Evolutionary conservation across 306 rosid species (phyloP).

Genomic region (Sphenostylis stenocarpa): DNA sequence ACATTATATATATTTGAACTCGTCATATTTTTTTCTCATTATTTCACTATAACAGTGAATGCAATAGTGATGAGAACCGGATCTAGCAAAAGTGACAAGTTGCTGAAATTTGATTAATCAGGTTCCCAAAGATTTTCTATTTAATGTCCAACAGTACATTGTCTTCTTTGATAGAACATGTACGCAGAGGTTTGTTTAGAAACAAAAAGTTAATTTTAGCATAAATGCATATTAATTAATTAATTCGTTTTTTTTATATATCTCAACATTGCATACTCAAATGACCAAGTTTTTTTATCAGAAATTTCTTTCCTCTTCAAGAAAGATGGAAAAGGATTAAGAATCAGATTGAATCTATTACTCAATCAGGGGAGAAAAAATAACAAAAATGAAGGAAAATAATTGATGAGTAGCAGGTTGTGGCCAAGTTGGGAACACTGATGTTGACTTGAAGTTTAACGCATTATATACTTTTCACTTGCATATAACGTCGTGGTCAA

Average conservation of each 20-base stretch:
- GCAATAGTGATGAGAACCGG: neutral
- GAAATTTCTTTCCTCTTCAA: neutral
- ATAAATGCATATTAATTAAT: neutral
- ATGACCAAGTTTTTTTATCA: neutral
- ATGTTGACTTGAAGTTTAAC: constrained; percentile 41
- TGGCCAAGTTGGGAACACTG: constrained; percentile 34
- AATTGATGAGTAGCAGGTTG: constrained; percentile 13
- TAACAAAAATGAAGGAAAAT: constrained; percentile 22
- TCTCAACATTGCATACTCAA: neutral
- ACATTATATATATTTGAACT: neutral
- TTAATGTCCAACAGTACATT: neutral
- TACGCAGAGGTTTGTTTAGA: too few relatives aligned
- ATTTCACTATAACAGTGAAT: neutral
- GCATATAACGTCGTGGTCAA: constrained; percentile 24
- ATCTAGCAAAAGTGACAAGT: neutral
- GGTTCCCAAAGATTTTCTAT: neutral
- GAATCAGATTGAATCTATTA: neutral
- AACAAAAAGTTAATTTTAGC: too few relatives aligned
- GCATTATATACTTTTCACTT: neutral
- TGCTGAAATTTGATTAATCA: neutral
- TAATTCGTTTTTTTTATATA: neutral
- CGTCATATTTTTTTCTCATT: neutral
- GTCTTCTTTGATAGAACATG: too few relatives aligned
- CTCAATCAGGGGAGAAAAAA: neutral
- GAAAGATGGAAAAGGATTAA: neutral